phyloP scores from a whole-genome alignment of 1,284 basidiomycete species.

The Heterobasidion irregulare region DNA sequence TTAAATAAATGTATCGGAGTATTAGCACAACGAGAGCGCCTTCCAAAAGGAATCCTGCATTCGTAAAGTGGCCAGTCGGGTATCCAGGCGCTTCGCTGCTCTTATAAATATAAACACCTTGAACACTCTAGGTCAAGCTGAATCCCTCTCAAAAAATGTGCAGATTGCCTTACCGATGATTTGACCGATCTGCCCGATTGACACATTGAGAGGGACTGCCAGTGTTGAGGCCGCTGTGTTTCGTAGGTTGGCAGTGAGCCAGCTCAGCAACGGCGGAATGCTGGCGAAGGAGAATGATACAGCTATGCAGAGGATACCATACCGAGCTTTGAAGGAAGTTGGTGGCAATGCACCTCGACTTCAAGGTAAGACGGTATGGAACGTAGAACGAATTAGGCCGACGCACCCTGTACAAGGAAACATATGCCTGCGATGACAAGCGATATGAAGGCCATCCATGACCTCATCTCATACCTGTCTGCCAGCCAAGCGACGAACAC shows the following conservation, averaged over 20 bases:
- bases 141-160: neutral
- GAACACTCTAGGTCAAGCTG: neutral
- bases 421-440: conserved; percentile 12
- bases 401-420: conserved; percentile 13
- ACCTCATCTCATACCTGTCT: conserved; percentile 13
- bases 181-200: conserved; percentile 27
- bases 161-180: conserved; percentile 18
- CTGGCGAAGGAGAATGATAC: conserved; percentile 26
- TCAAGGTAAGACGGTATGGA: no score
- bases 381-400: no score
- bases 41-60: conserved; percentile 21
- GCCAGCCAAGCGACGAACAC: conserved; percentile 15
- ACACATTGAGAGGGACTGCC: conserved; percentile 28
- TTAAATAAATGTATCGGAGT: conserved; percentile 13
- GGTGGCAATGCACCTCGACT: conserved; percentile 19
- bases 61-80: conserved; percentile 28
- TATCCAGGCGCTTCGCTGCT: conserved; percentile 22
- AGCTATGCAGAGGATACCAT: conserved; percentile 26
- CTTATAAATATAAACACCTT: conserved; percentile 30
- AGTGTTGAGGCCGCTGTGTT: conserved; percentile 24
- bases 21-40: conserved; percentile 16
- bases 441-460: conserved; percentile 9
- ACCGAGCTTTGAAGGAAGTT: conserved; percentile 22
- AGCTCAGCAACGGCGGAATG: conserved; percentile 28
- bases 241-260: conserved; percentile 27